These are phyloP conservation scores for Daldinia grandis DNA, from an alignment of 495 filamentous ascomycete genomes.

Conservation along the genomic window DNA sequence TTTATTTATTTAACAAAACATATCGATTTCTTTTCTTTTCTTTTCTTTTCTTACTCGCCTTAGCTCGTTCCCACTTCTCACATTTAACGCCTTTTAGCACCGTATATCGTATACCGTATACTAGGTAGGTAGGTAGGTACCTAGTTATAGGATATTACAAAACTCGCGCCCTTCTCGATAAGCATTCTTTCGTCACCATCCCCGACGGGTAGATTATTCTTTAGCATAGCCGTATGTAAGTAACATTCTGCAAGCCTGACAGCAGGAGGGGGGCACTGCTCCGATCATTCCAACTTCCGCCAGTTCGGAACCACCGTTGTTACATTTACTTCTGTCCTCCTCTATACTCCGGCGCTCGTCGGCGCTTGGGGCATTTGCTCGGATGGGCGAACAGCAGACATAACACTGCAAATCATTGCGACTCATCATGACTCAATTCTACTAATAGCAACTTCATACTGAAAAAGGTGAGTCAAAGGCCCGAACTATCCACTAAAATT, in stretches of 20 bases:
- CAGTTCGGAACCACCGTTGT: conserved; percentile 26
- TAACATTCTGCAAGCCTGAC: conserved; percentile 30
- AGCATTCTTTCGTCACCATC: not conserved
- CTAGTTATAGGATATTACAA: not conserved
- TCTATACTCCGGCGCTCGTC: conserved; percentile 24
- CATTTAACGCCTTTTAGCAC: not conserved
- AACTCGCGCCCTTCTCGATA: conserved; percentile 4
- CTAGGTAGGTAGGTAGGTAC: not conserved
- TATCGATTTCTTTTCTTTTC: not conserved
- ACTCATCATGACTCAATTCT: conserved; percentile 18
- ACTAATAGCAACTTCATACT: conserved; percentile 1
- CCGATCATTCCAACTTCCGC: conserved; percentile 6
- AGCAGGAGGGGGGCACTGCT: conserved; percentile 27
- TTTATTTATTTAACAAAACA: not conserved
- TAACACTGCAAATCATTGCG: not conserved
- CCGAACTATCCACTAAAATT: conserved; percentile 22
- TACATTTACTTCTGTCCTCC: not conserved
- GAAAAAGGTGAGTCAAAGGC: conserved; percentile 25
- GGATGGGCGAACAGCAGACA: conserved; percentile 1
- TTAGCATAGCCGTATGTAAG: conserved; percentile 35
- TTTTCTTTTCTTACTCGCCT: not conserved
- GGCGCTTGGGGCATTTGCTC: conserved; percentile 1
- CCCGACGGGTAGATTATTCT: not conserved
- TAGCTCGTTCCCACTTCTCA: not conserved
- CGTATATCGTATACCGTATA: not conserved